Evolutionary conservation across 2,329 filamentous ascomycete species (phyloP).

Genomic region (Botrytis hyacinthi): DNA sequence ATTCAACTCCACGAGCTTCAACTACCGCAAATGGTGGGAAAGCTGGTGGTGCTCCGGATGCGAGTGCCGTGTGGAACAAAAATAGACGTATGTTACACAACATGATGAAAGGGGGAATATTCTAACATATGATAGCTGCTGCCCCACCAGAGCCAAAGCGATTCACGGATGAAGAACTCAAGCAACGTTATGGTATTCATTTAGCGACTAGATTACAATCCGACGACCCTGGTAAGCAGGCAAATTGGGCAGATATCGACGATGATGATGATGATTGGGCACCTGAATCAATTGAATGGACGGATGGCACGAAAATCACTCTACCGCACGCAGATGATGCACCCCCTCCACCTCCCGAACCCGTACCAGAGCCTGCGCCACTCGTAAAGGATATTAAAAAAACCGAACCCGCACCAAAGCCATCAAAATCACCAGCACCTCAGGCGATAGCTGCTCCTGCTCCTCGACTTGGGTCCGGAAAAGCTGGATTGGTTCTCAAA

Average conservation of each 20-base stretch:
- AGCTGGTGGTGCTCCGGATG: conserved; percentile 61
- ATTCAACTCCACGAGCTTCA: conserved; percentile 47
- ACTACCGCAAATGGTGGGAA: conserved; percentile 55
- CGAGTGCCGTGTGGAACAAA: conserved; percentile 82
- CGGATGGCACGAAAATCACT: conserved; percentile 80
- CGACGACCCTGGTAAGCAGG: conserved; percentile 70
- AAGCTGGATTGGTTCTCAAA: conserved; percentile 61
- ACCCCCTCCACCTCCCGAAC: conserved; percentile 33
- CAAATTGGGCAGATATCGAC: conserved; percentile 87
- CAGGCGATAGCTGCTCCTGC: conserved; percentile 35
- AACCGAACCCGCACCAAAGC: conserved; percentile 30
- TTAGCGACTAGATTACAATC: conserved; percentile 75
- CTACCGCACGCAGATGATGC: conserved; percentile 61
- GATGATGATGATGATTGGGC: conserved; percentile 88
- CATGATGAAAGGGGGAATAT: neutral
- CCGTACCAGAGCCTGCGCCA: conserved; percentile 33
- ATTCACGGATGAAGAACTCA: conserved; percentile 80
- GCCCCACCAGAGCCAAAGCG: conserved; percentile 73
- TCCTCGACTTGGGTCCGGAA: conserved; percentile 42
- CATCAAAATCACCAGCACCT: conserved; percentile 35
- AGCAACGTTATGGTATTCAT: conserved; percentile 82
- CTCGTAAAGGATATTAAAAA: conserved; percentile 30
- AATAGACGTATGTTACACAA: conserved; percentile 66
- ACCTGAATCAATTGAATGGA: conserved; percentile 82
- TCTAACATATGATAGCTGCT: conserved; percentile 47